Base-by-base conservation (phyloP, 164 flowering plant genomes). In the Vitis amurensis region DNA sequence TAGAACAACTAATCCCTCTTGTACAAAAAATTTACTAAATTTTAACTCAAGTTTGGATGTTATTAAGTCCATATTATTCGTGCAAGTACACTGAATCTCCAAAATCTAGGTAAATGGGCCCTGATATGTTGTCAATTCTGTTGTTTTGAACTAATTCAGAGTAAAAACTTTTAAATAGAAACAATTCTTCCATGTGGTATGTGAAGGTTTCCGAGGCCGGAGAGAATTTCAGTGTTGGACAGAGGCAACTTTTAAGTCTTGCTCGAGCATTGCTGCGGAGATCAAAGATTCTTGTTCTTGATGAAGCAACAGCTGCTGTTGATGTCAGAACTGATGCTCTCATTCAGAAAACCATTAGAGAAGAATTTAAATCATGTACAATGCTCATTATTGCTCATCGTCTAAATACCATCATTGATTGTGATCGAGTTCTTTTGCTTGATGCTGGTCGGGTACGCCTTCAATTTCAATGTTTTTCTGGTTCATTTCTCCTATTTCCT, bases 281-380 rank as follows among this genome's bases (percentile, higher is more conserved):
- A 71, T 93, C 99, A 63, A 96, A 96, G 84, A 96, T 96, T 79
- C 90, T 96, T 70, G 99, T 96, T 64, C 97, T 96, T 74, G 99
- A 96, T 85, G 99, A 96, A 82, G 99, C 99, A 78, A 96, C 99
- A 9, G 99, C 99, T 50, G 97, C 99, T 49, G 99, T 96, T 72
- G 99, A 96, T 88, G 97, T 96, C 71, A 85, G 97, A 84, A 96
- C 99, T 11, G 99, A 96, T 83, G 97, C 97, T 67, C 93, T 96
- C 57, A 96, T 96, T 50, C 99, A 96, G 79, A 91, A 89, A 81
- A 96, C 99, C 15, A 96, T 96, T 15, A 74, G 99, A 59, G 99
- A 93, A 73, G 99, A 96, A 72, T 96, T 96, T 62, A 96, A 86
- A 69, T 87, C 94, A 4, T 91, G 98, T 77, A 96, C 99, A 44